Evolutionary conservation across 257 asterid species (phyloP).

Genomic region (Plectranthus barbatus): DNA sequence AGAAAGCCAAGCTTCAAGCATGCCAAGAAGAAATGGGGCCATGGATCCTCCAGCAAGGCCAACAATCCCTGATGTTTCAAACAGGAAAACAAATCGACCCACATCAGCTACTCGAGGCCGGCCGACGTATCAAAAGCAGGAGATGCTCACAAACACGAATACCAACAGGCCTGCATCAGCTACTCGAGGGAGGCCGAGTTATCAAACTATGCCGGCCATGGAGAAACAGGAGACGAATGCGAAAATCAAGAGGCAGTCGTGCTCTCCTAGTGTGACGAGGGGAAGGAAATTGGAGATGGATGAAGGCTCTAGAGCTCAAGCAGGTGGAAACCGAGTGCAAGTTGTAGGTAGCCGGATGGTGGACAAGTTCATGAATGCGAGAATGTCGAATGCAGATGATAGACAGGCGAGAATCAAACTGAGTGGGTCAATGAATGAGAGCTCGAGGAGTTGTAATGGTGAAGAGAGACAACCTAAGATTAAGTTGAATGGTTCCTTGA

Average conservation of each 20-base stretch:
- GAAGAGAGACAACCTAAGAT: constrained; percentile 27
- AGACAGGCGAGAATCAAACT: constrained; percentile 21
- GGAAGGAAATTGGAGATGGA: constrained; percentile 35
- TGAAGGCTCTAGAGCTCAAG: constrained; percentile 11
- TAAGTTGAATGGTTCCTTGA: constrained; percentile 33
- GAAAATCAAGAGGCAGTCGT: constrained; percentile 38
- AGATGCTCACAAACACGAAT: too few relatives aligned
- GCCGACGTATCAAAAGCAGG: constrained; percentile 16
- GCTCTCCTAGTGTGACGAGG: constrained; percentile 49
- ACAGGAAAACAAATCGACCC: constrained; percentile 34
- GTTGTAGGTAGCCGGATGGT: constrained; percentile 73
- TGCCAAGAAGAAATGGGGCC: constrained; percentile 23
- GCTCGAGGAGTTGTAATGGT: constrained; percentile 16
- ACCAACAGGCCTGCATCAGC: constrained; percentile 43
- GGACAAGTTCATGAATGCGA: constrained; percentile 59
- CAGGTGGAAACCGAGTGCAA: constrained; percentile 26
- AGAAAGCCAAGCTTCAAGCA: constrained; percentile 25
- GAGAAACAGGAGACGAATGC: constrained; percentile 13
- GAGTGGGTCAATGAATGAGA: constrained; percentile 35
- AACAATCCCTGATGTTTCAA: constrained; percentile 20
- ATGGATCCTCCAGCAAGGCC: constrained; percentile 34
- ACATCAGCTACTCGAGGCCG: constrained; percentile 42
- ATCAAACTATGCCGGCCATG: constrained; percentile 17
- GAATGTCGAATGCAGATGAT: constrained; percentile 32
- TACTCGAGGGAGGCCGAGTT: constrained; percentile 30